Conservation (phyloP, 2,329 filamentous ascomycete species). For the Grosmannia penicillata region DNA sequence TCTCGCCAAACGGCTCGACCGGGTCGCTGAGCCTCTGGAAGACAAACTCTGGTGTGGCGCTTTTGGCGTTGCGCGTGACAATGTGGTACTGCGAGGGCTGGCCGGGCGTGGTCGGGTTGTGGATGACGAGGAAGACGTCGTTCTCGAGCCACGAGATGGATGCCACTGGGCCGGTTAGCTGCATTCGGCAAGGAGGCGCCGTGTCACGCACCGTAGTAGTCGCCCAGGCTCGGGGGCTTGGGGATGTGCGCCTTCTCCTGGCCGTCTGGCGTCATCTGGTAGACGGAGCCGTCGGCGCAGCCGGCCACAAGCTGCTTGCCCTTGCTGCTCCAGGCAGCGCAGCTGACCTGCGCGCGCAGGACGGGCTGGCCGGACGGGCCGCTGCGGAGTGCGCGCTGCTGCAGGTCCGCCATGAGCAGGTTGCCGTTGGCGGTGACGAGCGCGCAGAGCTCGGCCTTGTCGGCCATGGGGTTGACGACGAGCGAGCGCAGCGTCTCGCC, state of each 20-base stretch:
- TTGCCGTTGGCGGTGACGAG: constrained; percentile 69
- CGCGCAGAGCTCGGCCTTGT: constrained; percentile 61
- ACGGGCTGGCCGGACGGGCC: constrained; percentile 44
- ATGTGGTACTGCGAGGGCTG: constrained; percentile 64
- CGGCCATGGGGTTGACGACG: constrained; percentile 63
- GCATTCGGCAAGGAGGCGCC: too few species aligned
- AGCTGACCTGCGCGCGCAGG: constrained; percentile 64
- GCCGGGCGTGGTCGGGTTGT: constrained; percentile 49
- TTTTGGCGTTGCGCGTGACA: constrained; percentile 51
- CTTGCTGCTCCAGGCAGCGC: constrained; percentile 78
- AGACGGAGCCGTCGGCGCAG: constrained; percentile 61
- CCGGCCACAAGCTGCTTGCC: constrained; percentile 90
- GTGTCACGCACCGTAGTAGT: constrained; percentile 51
- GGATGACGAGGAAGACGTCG: constrained; percentile 64
- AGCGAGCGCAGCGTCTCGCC: constrained; percentile 59
- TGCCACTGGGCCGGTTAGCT: constrained; percentile 38
- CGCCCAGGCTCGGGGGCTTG: constrained; percentile 50
- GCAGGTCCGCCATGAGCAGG: constrained; percentile 70
- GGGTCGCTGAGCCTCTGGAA: constrained; percentile 65
- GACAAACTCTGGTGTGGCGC: constrained; percentile 37
- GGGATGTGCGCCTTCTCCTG: constrained; percentile 65
- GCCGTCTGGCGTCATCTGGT: constrained; percentile 75
- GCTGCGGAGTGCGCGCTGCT: constrained; percentile 42
- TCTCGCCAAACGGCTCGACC: constrained; percentile 56
- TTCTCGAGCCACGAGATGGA: constrained; percentile 82